These are phyloP conservation scores for Penicillium verhagenii DNA, from an alignment of 495 filamentous ascomycete genomes.

Conservation along the genomic window DNA sequence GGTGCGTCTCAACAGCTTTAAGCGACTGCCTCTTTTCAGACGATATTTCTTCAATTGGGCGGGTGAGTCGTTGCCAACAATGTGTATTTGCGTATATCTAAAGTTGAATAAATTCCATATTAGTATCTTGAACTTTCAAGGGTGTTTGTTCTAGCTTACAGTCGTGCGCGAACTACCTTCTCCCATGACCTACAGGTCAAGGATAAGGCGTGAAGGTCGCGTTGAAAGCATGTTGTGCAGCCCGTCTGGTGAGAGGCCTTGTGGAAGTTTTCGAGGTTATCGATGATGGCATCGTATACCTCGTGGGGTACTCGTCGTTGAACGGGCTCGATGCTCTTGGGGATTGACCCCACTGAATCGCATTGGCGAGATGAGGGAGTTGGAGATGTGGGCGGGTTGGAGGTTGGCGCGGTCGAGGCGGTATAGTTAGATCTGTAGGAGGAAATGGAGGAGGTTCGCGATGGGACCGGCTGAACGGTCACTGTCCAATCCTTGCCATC, in stretches of 20 bases:
- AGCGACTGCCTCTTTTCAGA: conserved; percentile 62
- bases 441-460: conserved; percentile 41
- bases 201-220: conserved; percentile 67
- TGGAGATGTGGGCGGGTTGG: conserved; percentile 39
- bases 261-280: conserved; percentile 51
- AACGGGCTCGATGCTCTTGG: conserved; percentile 34
- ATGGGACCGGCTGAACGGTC: conserved; percentile 31
- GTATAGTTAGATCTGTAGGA: conserved; percentile 44
- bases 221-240: conserved; percentile 77
- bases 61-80: conserved; percentile 66
- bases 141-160: conserved; percentile 50
- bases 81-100: conserved; percentile 68
- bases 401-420: conserved; percentile 40
- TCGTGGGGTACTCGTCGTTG: conserved; percentile 55
- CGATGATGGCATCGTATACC: conserved; percentile 56
- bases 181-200: conserved; percentile 67
- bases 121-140: conserved; percentile 6
- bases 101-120: background rate
- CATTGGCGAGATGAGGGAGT: conserved; percentile 35
- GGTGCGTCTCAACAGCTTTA: conserved; percentile 75
- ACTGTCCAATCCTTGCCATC: conserved; percentile 27
- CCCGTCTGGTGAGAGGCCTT: conserved; percentile 39
- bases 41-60: conserved; percentile 65
- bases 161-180: conserved; percentile 58
- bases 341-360: conserved; percentile 37